A percentile compares a stretch with the other conserved stretches of the same genome.
phyloP scores from a whole-genome alignment of 371 early-diverging fungal genomes.

The Haplosporangium sp. region DNA sequence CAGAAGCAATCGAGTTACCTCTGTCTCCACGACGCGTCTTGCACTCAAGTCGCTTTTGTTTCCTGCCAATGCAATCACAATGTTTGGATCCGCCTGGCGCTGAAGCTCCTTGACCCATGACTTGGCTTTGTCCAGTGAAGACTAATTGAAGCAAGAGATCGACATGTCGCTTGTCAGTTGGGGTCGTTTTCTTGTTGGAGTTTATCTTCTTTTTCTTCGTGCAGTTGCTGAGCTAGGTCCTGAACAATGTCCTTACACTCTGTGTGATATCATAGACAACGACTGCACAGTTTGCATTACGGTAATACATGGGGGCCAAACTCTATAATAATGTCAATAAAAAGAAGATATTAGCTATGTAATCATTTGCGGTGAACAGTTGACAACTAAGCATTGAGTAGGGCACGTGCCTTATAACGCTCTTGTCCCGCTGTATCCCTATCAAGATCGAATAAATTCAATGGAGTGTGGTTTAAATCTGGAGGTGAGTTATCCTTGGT shows the following conservation, averaged over 20 bases:
- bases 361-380: background rate
- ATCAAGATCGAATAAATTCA: background rate
- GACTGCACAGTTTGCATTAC: slow-evolving; percentile 96
- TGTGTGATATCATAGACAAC: slow-evolving; percentile 99
- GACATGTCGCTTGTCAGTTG: background rate
- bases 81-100: slow-evolving; percentile 95
- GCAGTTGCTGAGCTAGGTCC: no score
- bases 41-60: slow-evolving; percentile 92
- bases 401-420: slow-evolving; percentile 80
- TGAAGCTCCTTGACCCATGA: slow-evolving; percentile 98
- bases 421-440: slow-evolving; percentile 98
- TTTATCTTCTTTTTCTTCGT: background rate
- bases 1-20: slow-evolving; percentile 53
- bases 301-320: slow-evolving; percentile 99
- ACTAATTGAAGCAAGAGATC: slow-evolving; percentile 54
- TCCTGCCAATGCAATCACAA: slow-evolving; percentile 97
- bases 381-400: background rate
- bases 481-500: no score
- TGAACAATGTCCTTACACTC: slow-evolving; percentile 60
- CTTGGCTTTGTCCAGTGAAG: slow-evolving; percentile 96
- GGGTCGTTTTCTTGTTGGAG: no score
- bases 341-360: background rate
- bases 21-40: slow-evolving; percentile 77
- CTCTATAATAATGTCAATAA: slow-evolving; percentile 59
- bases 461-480: no score